Conservation (phyloP, 2,329 filamentous ascomycete species). For the Fusarium sp. region DNA sequence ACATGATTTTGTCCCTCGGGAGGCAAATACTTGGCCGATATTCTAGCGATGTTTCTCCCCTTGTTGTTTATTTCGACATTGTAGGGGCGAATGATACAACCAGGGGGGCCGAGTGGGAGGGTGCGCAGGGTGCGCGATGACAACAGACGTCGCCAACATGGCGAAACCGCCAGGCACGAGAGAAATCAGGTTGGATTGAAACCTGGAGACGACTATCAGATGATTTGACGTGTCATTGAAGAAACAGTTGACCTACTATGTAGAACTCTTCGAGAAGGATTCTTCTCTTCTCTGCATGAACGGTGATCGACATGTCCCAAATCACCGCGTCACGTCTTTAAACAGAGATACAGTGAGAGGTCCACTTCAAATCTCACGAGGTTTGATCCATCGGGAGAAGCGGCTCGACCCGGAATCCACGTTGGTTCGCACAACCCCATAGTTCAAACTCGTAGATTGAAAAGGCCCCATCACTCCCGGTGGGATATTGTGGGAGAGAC, state of each 20-base stretch:
- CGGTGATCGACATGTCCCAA: background rate
- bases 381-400: background rate
- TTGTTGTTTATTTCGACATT: background rate
- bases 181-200: background rate
- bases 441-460: background rate
- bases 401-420: background rate
- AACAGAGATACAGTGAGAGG: background rate
- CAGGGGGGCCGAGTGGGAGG: conserved; percentile 6
- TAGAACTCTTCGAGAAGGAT: background rate
- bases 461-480: background rate
- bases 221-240: background rate
- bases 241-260: background rate
- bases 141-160: conserved; percentile 2
- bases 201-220: background rate
- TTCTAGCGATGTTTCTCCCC: background rate
- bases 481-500: background rate
- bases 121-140: background rate
- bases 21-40: background rate
- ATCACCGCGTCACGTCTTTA: background rate
- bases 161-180: background rate
- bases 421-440: background rate
- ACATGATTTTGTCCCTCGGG: background rate
- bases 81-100: conserved; percentile 6
- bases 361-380: background rate
- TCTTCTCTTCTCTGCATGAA: background rate